Percentiles rank a stretch among this genome's conserved stretches.
Conservation (phyloP, 257 asterid genomes). For the Euphrasia confusa region DNA sequence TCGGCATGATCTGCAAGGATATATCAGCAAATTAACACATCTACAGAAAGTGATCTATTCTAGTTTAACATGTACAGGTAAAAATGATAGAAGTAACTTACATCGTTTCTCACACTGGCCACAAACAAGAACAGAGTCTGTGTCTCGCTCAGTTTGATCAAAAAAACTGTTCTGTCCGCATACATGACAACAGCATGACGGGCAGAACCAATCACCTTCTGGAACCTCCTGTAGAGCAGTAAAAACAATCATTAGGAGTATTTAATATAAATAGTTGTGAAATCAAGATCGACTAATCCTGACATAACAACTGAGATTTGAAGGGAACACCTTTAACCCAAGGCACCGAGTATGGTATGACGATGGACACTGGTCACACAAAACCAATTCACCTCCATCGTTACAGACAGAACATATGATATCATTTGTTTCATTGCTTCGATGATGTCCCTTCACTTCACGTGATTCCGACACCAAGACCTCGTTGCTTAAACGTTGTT, state of each 20-base stretch:
- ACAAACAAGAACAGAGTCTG: constrained; percentile 39
- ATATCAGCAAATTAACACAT: constrained; percentile 23
- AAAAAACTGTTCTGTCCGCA: constrained; percentile 44
- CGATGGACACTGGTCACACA: constrained; percentile 93
- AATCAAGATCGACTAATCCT: constrained; percentile 3
- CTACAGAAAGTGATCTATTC: neutral
- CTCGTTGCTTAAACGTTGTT: constrained; percentile 18
- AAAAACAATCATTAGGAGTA: constrained; percentile 2
- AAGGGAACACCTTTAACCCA: constrained; percentile 59
- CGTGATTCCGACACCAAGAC: constrained; percentile 27
- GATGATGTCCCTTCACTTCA: constrained; percentile 25
- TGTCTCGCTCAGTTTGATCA: constrained; percentile 23
- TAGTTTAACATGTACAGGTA: constrained; percentile 14
- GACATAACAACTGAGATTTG: constrained; percentile 12
- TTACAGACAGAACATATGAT: constrained; percentile 79
- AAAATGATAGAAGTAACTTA: constrained; percentile 36
- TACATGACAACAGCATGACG: constrained; percentile 79
- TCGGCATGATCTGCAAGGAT: constrained; percentile 56
- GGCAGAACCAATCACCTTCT: constrained; percentile 97
- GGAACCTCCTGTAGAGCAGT: constrained; percentile 62
- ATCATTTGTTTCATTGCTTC: constrained; percentile 40
- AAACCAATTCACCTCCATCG: constrained; percentile 68
- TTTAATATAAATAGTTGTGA: neutral
- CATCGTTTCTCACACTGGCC: constrained; percentile 74
- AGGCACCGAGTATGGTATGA: constrained; percentile 74